Percentiles rank a stretch among this genome's conserved stretches.
Conservation (phyloP, 2,329 filamentous ascomycete species). For the Gnomoniopsis sp. region DNA sequence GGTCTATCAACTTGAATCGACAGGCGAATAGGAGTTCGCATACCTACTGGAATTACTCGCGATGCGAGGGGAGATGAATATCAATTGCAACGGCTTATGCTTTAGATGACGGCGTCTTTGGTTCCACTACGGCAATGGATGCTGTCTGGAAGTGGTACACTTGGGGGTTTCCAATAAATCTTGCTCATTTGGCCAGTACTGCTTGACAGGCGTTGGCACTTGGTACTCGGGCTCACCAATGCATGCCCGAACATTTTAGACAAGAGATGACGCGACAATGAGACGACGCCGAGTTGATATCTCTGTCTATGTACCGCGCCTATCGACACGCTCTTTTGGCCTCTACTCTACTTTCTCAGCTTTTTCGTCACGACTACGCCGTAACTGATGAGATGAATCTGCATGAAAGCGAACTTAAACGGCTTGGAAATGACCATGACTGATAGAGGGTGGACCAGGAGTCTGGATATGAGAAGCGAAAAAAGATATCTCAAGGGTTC, state of each 20-base stretch:
- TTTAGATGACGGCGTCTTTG: neutral
- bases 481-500: neutral
- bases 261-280: conserved; percentile 1
- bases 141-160: neutral
- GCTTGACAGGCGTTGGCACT: neutral
- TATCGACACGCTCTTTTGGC: neutral
- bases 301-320: neutral
- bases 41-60: neutral
- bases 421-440: neutral
- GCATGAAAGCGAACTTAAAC: neutral
- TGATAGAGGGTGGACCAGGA: neutral
- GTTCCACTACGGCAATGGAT: neutral
- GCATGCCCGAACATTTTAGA: neutral
- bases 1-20: conserved; percentile 1
- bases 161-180: neutral
- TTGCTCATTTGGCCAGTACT: neutral
- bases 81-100: neutral
- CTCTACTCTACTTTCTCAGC: neutral
- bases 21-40: conserved; percentile 1
- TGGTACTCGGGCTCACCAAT: neutral
- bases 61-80: neutral
- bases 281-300: neutral
- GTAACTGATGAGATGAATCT: neutral
- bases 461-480: neutral
- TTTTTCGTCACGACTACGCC: neutral